These are phyloP conservation scores for Harringtonia aguacate DNA, from an alignment of 2,329 filamentous ascomycete species.

Conservation along the genomic window DNA sequence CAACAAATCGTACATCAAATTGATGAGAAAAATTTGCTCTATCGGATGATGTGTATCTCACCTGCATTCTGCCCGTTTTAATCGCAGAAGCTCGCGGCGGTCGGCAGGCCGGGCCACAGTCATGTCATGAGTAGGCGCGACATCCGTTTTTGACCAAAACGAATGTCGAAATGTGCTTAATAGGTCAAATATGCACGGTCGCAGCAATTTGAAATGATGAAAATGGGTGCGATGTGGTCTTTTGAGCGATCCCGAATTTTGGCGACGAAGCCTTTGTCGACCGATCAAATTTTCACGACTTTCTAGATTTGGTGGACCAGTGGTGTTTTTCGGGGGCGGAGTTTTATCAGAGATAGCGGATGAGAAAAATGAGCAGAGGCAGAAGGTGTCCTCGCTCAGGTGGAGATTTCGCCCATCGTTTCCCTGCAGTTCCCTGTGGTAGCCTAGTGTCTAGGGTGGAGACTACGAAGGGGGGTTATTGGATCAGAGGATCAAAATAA, in stretches of 20 bases:
- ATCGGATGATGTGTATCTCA: constrained; percentile 33
- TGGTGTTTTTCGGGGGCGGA: constrained; percentile 14
- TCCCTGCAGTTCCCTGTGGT: constrained; percentile 2
- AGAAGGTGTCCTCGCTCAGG: neutral
- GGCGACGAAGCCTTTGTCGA: constrained; percentile 9
- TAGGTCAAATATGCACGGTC: constrained; percentile 21
- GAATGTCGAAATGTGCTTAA: constrained; percentile 33
- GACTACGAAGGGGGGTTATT: constrained; percentile 4
- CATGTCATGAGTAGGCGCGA: constrained; percentile 58
- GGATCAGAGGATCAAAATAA: constrained; percentile 7
- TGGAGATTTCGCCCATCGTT: neutral
- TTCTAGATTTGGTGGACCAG: constrained; percentile 8
- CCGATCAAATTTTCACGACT: constrained; percentile 14
- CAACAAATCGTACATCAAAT: constrained; percentile 29
- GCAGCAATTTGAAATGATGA: constrained; percentile 20
- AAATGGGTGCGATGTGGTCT: constrained; percentile 23
- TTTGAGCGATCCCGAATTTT: constrained; percentile 19
- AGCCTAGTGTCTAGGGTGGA: constrained; percentile 6
- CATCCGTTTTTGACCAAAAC: constrained; percentile 59
- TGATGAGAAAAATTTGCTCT: constrained; percentile 39
- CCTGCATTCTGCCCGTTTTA: constrained; percentile 52
- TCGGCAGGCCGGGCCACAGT: constrained; percentile 59
- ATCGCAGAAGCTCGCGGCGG: constrained; percentile 55
- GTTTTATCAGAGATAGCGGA: constrained; percentile 12
- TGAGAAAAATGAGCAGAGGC: constrained; percentile 2